phyloP scores from a whole-genome alignment of 257 asterid genomes.

The Jaltomata sinuosa region DNA sequence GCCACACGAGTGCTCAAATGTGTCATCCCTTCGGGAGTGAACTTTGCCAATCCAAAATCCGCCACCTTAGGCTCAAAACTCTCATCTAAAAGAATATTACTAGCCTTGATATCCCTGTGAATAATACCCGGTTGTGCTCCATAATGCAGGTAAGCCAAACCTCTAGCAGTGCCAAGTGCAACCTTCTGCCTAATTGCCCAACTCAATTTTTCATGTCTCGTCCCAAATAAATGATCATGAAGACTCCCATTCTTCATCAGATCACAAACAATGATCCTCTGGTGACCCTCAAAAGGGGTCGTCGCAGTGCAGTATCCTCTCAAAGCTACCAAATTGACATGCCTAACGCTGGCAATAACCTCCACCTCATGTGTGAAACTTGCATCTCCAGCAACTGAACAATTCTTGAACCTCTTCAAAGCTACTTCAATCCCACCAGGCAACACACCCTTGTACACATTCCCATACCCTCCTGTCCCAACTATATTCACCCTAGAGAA shows the following conservation, averaged over 20 bases:
- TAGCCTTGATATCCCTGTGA: constrained; percentile 80
- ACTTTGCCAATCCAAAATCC: constrained; percentile 87
- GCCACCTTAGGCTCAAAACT: constrained; percentile 75
- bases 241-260: constrained; percentile 80
- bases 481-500: constrained; percentile 46
- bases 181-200: constrained; percentile 75
- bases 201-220: constrained; percentile 32
- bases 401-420: constrained; percentile 81
- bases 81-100: constrained; percentile 80
- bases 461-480: constrained; percentile 91
- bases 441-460: constrained; percentile 65
- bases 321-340: constrained; percentile 66
- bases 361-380: constrained; percentile 69
- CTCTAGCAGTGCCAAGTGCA: constrained; percentile 80
- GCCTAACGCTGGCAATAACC: constrained; percentile 81
- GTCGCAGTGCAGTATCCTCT: constrained; percentile 87
- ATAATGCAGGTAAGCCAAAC: constrained; percentile 73
- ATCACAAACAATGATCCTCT: constrained; percentile 83
- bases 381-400: constrained; percentile 65
- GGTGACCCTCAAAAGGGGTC: constrained; percentile 66
- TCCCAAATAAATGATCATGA: constrained; percentile 68
- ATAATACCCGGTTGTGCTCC: constrained; percentile 71
- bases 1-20: constrained; percentile 94
- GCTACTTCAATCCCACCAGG: constrained; percentile 78
- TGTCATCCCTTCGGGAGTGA: constrained; percentile 69